phyloP scores from a whole-genome alignment of 1,284 basidiomycete species.

The Marasmius tenuissimus region DNA sequence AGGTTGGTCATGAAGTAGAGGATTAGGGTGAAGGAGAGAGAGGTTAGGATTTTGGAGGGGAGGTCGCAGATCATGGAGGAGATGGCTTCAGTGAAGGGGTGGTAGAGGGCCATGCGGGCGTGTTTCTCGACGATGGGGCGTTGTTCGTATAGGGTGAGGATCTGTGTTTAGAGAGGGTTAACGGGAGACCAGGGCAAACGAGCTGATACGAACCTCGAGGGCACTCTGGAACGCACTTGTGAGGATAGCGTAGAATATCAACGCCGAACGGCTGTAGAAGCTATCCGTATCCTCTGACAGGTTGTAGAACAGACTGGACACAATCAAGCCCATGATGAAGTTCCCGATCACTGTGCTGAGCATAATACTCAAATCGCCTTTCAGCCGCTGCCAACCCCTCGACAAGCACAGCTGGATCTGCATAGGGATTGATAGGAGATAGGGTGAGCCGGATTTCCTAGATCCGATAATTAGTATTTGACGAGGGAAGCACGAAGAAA shows the following conservation, averaged over 20 bases:
- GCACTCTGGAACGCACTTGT: slow-evolving; percentile 18
- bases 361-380: slow-evolving; percentile 34
- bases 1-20: slow-evolving; percentile 18
- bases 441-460: slow-evolving; percentile 24
- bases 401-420: slow-evolving; percentile 58
- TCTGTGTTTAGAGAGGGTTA: too few relatives aligned
- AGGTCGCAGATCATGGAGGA: slow-evolving; percentile 24
- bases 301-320: slow-evolving; percentile 51
- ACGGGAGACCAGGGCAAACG: too few relatives aligned
- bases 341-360: neutral
- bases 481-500: neutral
- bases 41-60: slow-evolving; percentile 20
- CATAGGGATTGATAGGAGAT: slow-evolving; percentile 40
- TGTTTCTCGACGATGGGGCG: slow-evolving; percentile 45
- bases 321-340: slow-evolving; percentile 34
- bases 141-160: slow-evolving; percentile 29
- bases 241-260: slow-evolving; percentile 31
- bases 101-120: slow-evolving; percentile 17
- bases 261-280: slow-evolving; percentile 50
- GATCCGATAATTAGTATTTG: too few relatives aligned
- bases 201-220: slow-evolving; percentile 13
- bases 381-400: slow-evolving; percentile 55
- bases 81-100: slow-evolving; percentile 21
- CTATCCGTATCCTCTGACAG: slow-evolving; percentile 40
- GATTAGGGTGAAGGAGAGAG: slow-evolving; percentile 12